Conservation (phyloP, 2,329 filamentous ascomycete species). For the Cercospora zeae-maydis region DNA sequence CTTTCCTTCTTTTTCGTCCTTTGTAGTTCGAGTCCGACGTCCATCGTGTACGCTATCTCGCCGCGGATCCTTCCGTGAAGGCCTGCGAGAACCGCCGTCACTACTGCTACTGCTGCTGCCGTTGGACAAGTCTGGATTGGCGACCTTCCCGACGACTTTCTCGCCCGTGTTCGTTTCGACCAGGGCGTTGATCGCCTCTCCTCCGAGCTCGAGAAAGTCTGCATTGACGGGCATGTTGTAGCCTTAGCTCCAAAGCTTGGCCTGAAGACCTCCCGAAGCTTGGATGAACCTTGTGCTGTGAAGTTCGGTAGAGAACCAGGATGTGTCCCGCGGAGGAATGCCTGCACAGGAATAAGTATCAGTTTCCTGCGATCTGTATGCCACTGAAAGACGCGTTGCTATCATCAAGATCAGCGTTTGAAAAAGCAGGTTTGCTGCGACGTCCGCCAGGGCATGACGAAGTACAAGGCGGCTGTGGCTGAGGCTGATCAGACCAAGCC, state of each 20-base stretch:
- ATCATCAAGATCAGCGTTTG: neutral
- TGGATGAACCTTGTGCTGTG: neutral
- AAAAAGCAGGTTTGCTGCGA: neutral
- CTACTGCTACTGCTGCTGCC: neutral
- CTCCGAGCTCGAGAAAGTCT: conserved; percentile 6
- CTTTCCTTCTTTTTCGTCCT: neutral
- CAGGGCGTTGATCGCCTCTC: conserved; percentile 1
- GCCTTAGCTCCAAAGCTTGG: neutral
- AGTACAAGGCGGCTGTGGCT: neutral
- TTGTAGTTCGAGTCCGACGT: neutral
- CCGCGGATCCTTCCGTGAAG: neutral
- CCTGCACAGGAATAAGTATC: neutral
- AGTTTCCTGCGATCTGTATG: neutral
- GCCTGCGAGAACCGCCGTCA: neutral
- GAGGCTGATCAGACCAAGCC: neutral
- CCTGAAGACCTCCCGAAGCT: neutral
- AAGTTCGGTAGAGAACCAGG: neutral
- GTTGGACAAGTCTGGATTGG: neutral
- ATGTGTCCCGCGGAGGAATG: neutral
- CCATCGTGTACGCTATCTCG: neutral
- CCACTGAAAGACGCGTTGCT: neutral
- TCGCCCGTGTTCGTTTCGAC: neutral
- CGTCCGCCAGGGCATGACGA: neutral
- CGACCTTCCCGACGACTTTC: neutral
- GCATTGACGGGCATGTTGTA: conserved; percentile 2